Evolutionary conservation across 2,329 filamentous ascomycete species (phyloP), one percentile per base, ranked within the genome.

Genomic region (Ascochyta fabae): DNA sequence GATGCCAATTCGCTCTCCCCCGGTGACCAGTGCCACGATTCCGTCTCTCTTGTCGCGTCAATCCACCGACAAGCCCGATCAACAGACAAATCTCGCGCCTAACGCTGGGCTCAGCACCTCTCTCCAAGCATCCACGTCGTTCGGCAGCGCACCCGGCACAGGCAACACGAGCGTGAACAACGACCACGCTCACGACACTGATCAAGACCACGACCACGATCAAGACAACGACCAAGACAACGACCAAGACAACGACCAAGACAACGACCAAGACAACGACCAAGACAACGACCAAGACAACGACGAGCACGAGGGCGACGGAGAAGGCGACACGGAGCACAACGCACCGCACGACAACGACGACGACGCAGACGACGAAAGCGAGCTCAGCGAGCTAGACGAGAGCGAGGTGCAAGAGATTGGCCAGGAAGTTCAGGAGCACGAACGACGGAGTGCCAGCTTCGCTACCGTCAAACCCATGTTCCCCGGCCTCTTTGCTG

Each of bases 361-460:
- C 42, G 81, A 82, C 58, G 77, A 75, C 60, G 81, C 81, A 0
- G 81, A 83, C 65, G 81, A 83, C 54, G 81, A 83, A 59, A 83
- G 80, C 58, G 82, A 84, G 68, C 70, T 84, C 2, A 83, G 80
- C 53, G 82, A 84, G 64, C 71, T 83, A 12, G 80, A 81, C 48
- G 79, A 81, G 34, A 69, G 65, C 2, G 73, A 75, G 35, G 73
- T 74, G 1, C 67, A 73, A 38, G 72, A 75, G 43, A 71, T 73
- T 22, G 62, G 62, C 12, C 65, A 74, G 33, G 56, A 67, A 43
- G 61, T 64, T 2, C 41, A 49, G 10, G 31, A 47, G 15, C 47
- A 56, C 13, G 59, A 61, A 24, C 49, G 61, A 6, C 50, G 64
- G 7, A 59, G 62, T 27, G 55, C 60, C 22, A 62, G 61, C 24